Conservation (phyloP, 2,329 filamentous ascomycete genomes). For the Colletotrichum sp. region DNA sequence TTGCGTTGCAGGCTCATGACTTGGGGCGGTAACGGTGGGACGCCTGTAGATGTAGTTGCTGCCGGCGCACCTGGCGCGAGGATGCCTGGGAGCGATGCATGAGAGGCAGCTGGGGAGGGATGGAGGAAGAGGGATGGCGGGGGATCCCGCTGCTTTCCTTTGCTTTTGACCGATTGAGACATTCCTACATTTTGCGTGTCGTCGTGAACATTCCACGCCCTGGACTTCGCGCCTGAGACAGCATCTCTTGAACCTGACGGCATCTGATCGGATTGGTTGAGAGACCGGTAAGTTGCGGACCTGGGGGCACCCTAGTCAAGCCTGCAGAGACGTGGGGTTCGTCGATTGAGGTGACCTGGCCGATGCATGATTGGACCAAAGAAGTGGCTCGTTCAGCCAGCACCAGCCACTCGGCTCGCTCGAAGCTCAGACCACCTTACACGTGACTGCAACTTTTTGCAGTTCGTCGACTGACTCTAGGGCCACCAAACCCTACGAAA, state of each 20-base stretch:
- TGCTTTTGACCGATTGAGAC: constrained; percentile 48
- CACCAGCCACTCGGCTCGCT: background rate
- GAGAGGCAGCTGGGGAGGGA: constrained; percentile 78
- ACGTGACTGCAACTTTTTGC: background rate
- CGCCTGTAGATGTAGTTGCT: constrained; percentile 33
- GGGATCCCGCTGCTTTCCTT: constrained; percentile 54
- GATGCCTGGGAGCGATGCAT: constrained; percentile 63
- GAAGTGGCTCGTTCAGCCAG: background rate
- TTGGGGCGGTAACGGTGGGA: constrained; percentile 25
- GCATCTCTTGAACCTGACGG: constrained; percentile 7
- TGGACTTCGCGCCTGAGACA: constrained; percentile 15
- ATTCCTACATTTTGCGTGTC: constrained; percentile 34
- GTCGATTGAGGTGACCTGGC: background rate
- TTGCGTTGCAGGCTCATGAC: constrained; percentile 39
- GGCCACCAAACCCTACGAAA: constrained; percentile 49
- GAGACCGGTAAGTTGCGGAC: background rate
- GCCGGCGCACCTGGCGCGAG: constrained; percentile 38
- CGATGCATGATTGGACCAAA: background rate
- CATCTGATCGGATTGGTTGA: constrained; percentile 17
- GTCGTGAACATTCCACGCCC: constrained; percentile 16
- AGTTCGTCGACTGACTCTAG: constrained; percentile 29
- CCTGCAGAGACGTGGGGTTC: background rate
- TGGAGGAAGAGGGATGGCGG: constrained; percentile 83
- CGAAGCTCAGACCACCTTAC: constrained; percentile 6
- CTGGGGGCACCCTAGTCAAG: constrained; percentile 5